phyloP scores from a whole-genome alignment of 2,329 filamentous ascomycete species.

The Domatiomyces catenatus region DNA sequence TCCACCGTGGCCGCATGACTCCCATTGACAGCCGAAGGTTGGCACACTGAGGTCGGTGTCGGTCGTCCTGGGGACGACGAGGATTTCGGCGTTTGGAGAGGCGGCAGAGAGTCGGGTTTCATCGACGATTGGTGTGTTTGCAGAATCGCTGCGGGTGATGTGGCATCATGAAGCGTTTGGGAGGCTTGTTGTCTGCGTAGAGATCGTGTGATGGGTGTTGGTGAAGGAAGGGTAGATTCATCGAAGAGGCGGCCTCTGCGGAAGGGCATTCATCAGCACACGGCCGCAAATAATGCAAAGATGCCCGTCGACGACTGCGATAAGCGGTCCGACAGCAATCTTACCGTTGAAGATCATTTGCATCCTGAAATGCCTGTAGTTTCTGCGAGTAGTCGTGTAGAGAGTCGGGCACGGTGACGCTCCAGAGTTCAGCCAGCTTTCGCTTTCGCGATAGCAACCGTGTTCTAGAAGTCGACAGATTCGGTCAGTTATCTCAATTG shows the following conservation, averaged over 20 bases:
- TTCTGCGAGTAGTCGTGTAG: conserved; percentile 39
- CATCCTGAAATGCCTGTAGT: conserved; percentile 40
- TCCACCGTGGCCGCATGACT: not conserved
- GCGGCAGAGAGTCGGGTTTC: not conserved
- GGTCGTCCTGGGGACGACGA: not conserved
- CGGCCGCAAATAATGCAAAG: not conserved
- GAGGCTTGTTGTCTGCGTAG: conserved; percentile 16
- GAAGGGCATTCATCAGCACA: conserved; percentile 13
- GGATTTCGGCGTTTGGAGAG: conserved; percentile 1
- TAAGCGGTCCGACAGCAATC: conserved; percentile 4
- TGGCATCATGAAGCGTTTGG: conserved; percentile 1
- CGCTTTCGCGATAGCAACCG: conserved; percentile 70
- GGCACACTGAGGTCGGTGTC: not conserved
- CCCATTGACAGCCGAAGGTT: not conserved
- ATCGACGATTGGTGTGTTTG: conserved; percentile 2
- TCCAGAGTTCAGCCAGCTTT: conserved; percentile 77
- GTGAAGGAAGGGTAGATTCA: conserved; percentile 36
- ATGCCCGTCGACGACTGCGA: not conserved
- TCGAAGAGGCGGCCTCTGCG: conserved; percentile 42
- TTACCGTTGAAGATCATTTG: conserved; percentile 44
- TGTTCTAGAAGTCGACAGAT: conserved; percentile 27
- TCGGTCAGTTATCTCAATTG: conserved; percentile 23
- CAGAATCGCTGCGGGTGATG: not conserved
- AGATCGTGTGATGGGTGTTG: conserved; percentile 19
- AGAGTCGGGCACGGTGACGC: conserved; percentile 49